These are phyloP conservation scores for Posidonia oceanica DNA, from an alignment of 116 monocot genomes.

Conservation along the genomic window DNA sequence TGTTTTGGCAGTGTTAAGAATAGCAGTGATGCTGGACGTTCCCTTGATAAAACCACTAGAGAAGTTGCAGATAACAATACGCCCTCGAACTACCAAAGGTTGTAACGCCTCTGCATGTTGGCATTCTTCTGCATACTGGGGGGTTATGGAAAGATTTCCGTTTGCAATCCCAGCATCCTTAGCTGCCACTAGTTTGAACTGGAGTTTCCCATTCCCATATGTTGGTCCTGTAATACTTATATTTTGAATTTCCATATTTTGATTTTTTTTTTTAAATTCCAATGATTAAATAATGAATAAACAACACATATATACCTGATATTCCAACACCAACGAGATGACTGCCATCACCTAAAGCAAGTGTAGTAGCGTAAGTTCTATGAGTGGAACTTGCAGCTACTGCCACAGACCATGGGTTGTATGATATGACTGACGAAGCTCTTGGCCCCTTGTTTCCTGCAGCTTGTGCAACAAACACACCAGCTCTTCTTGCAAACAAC, in stretches of 20 bases:
- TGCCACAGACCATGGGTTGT: slow-evolving; percentile 59
- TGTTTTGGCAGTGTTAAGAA: slow-evolving; percentile 34
- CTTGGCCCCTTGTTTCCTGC: slow-evolving; percentile 73
- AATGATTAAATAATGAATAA: too few species aligned
- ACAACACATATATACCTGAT: slow-evolving; percentile 24
- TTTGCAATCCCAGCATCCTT: slow-evolving; percentile 30
- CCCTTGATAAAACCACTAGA: slow-evolving; percentile 50
- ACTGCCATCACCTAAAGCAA: slow-evolving; percentile 24
- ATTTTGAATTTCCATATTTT: not conserved
- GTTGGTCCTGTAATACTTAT: slow-evolving; percentile 24
- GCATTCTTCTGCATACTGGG: slow-evolving; percentile 39
- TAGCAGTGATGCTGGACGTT: slow-evolving; percentile 32
- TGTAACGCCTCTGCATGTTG: slow-evolving; percentile 45
- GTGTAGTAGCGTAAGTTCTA: slow-evolving; percentile 22
- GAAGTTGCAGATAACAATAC: slow-evolving; percentile 67
- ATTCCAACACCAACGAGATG: slow-evolving; percentile 41
- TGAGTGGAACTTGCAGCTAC: slow-evolving; percentile 53
- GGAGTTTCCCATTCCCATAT: slow-evolving; percentile 23
- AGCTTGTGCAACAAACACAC: slow-evolving; percentile 71
- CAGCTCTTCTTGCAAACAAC: slow-evolving; percentile 51
- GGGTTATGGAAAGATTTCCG: not conserved
- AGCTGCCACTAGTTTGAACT: slow-evolving; percentile 38
- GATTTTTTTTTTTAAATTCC: not conserved
- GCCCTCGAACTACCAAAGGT: slow-evolving; percentile 18
- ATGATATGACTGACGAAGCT: slow-evolving; percentile 37